phyloP scores from a whole-genome alignment of 2,329 filamentous ascomycete genomes.

The Aspergillus sp. region DNA sequence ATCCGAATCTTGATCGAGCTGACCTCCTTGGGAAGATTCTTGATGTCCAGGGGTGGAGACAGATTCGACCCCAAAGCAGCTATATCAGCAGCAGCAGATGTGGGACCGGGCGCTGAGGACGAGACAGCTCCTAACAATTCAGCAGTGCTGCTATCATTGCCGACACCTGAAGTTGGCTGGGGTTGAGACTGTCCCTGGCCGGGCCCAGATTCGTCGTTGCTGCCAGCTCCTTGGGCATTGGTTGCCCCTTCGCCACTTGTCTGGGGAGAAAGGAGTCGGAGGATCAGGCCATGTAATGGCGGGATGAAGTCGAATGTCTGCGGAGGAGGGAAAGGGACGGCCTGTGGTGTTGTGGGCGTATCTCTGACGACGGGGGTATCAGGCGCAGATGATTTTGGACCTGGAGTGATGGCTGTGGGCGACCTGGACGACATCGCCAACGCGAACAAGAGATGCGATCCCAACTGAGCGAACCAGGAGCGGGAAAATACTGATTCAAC shows the following conservation, averaged over 20 bases:
- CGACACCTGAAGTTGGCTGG: slow-evolving; percentile 34
- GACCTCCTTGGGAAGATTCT: slow-evolving; percentile 79
- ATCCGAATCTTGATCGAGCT: slow-evolving; percentile 82
- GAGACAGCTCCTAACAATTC: slow-evolving; percentile 32
- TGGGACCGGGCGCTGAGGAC: slow-evolving; percentile 36
- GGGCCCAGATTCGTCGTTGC: slow-evolving; percentile 29
- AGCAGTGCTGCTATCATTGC: slow-evolving; percentile 28
- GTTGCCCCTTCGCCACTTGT: slow-evolving; percentile 45
- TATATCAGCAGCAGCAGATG: slow-evolving; percentile 28
- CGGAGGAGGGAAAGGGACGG: slow-evolving; percentile 68
- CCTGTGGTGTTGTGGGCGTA: slow-evolving; percentile 51
- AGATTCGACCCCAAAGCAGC: slow-evolving; percentile 31
- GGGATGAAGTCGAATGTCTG: slow-evolving; percentile 86
- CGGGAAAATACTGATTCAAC: slow-evolving; percentile 2
- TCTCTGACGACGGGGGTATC: slow-evolving; percentile 40
- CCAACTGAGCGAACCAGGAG: slow-evolving; percentile 11
- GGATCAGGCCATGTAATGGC: slow-evolving; percentile 76
- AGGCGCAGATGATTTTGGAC: slow-evolving; percentile 45
- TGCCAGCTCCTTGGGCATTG: slow-evolving; percentile 31
- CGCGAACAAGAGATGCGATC: slow-evolving; percentile 22
- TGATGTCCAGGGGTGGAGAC: slow-evolving; percentile 62
- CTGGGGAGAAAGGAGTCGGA: slow-evolving; percentile 66
- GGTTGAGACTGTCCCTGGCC: slow-evolving; percentile 29
- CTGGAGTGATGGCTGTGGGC: slow-evolving; percentile 44
- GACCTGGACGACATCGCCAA: slow-evolving; percentile 42